Evolutionary conservation across 495 filamentous ascomycete genomes (phyloP).

Genomic region (Talaromyces wortmannii): DNA sequence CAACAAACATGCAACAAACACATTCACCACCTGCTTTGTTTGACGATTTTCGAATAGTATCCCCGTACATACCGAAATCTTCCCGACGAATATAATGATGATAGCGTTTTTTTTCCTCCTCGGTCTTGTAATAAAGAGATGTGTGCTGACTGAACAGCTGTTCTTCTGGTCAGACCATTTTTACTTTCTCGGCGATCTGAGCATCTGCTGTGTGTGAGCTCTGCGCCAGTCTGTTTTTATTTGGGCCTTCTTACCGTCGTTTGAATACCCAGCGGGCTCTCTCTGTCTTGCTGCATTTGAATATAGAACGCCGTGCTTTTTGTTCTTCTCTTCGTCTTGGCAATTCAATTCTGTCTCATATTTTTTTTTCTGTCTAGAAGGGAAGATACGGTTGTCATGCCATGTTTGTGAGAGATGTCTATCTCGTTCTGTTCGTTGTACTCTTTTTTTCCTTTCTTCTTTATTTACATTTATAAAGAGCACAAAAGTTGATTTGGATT

Average conservation of each 20-base stretch:
- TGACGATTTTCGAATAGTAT: not conserved
- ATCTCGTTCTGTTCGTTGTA: no score
- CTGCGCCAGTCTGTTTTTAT: no score
- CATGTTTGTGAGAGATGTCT: no score
- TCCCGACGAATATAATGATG: not conserved
- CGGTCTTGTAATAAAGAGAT: not conserved
- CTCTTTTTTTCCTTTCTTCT: not conserved
- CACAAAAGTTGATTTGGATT: not conserved
- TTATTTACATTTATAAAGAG: not conserved
- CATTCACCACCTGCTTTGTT: not conserved
- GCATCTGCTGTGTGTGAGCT: no score
- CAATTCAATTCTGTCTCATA: no score
- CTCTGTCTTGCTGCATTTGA: not conserved
- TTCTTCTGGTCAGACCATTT: no score
- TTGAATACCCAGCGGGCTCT: not conserved
- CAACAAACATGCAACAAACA: no score
- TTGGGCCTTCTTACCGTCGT: not conserved
- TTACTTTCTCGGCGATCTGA: no score
- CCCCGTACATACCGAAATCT: not conserved
- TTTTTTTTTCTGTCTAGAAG: no score
- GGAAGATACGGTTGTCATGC: no score
- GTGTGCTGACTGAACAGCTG: no score
- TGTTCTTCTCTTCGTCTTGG: no score
- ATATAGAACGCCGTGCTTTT: not conserved
- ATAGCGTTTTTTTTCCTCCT: not conserved